phyloP scores from a whole-genome alignment of 2,329 filamentous ascomycete species.

The Cladosporium colombiae region DNA sequence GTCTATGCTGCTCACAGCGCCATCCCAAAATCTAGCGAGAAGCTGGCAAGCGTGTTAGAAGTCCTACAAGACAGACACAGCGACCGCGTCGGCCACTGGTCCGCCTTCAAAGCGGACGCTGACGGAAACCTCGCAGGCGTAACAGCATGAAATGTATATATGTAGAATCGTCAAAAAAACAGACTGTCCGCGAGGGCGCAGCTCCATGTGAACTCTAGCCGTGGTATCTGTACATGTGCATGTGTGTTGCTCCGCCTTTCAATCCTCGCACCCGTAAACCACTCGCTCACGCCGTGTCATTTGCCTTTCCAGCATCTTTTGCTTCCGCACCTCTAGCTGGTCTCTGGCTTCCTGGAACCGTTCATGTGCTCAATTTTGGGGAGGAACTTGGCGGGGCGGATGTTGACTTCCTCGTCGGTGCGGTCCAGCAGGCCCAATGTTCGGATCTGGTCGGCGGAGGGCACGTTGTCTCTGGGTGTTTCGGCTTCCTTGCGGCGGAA shows the following conservation, averaged over 20 bases:
- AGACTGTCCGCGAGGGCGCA: slow-evolving; percentile 17
- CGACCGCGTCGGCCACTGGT: slow-evolving; percentile 43
- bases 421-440: slow-evolving; percentile 75
- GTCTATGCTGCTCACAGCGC: slow-evolving; percentile 29
- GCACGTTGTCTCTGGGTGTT: slow-evolving; percentile 70
- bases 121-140: slow-evolving; percentile 26
- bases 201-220: slow-evolving; percentile 19
- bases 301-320: slow-evolving; percentile 19
- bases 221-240: slow-evolving; percentile 20
- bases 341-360: slow-evolving; percentile 15
- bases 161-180: slow-evolving; percentile 2
- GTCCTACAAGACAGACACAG: slow-evolving; percentile 46
- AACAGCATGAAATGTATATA: slow-evolving; percentile 9
- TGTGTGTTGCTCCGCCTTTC: slow-evolving; percentile 15
- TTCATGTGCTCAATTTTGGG: slow-evolving; percentile 33
- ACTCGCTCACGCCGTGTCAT: slow-evolving; percentile 16
- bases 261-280: background rate
- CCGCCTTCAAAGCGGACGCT: slow-evolving; percentile 26
- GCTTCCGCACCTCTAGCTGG: slow-evolving; percentile 24
- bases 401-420: slow-evolving; percentile 72
- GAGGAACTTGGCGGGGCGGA: slow-evolving; percentile 47
- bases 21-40: slow-evolving; percentile 18
- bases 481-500: slow-evolving; percentile 78
- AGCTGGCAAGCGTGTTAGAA: slow-evolving; percentile 44
- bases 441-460: slow-evolving; percentile 82